Evolutionary conservation across 2,329 filamentous ascomycete species (phyloP), one percentile per base, ranked within the genome.

Genomic region (Phaeophleospora eucalypticola): DNA sequence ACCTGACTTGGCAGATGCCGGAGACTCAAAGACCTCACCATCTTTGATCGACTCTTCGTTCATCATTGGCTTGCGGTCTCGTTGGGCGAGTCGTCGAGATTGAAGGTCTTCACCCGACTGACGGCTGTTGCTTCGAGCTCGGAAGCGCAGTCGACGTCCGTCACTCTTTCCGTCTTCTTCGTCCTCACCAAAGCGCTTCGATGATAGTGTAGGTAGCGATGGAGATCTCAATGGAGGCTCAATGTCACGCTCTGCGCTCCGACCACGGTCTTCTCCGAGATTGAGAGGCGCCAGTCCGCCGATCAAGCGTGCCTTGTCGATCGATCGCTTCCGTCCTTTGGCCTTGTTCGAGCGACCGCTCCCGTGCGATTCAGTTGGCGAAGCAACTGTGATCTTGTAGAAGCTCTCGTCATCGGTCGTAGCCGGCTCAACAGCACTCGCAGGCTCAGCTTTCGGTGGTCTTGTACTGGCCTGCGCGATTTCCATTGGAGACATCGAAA

Each of bases 401-500:
- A 73, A 74, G 27, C 66, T 60, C 53, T 75, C 72, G 20, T 75
- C 72, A 17, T 76, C 70, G 24, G 71, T 71, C 17, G 65, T 70
- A 9, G 76, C 76, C 6, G 70, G 65, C 49, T 69, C 72, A 4
- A 65, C 67, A 39, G 70, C 68, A 4, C n/a, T 37, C 6, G 10
- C 12, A 3, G 36, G 36, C 18, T 37, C 36, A 16, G 19, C 12
- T 50, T 72, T 74, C 36, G 64, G 62, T 41, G 69, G 61, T 20
- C 49, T 87, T 65, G 64, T 64, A 19, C 38, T 38, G 10, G 72
- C 59, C 24, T 59, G 61, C 2, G 68, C 69, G 15, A 72, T 68
- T 59, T 96, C 89, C 58, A 95, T 88, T 0, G 89, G 89, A 2
- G 90, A 95, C 90, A 96, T 96, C 2, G 90, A 89, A 2, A 95